Evolutionary conservation across 139 green algal genomes (phyloP), one percentile per base, ranked within the genome.

Genomic region (Edaphochlamys debaryana): DNA sequence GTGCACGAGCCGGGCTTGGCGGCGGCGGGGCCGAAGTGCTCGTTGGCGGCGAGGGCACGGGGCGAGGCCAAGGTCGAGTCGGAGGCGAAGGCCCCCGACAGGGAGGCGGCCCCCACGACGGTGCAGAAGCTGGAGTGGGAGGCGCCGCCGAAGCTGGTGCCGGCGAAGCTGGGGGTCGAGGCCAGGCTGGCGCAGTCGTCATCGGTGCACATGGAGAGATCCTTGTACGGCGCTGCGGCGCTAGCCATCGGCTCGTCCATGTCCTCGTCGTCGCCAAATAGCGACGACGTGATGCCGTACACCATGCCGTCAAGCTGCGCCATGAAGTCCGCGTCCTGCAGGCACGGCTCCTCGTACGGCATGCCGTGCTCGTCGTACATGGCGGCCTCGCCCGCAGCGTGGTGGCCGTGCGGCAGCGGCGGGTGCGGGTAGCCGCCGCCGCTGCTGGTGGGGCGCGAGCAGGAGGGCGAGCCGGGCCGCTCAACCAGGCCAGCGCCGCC

Each of bases 131-230:
- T 69, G 73, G 37, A 60, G 8, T 17, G 2, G 7, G 37, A 9
- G 20, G 37, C 73, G 38, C 56, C 73, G 29, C 73, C 73, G 36
- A 37, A 42, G 56, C 73, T 80, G 17, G 30, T 30, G 60, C 30
- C 60, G 60, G 29, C 60, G 60, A 29, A 19, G 54, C 54, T 63
- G 54, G 11, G 4, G 54, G 23, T 32, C 5, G 73, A 80, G 29
- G 37, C 27, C 27, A 80, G 30, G 73, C 73, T 80, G 29, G n/a
- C 73, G 41, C 75, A 81, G 60, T 81, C 75, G 29, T 81, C 75
- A 30, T 81, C 60, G 15, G 19, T 5, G 13, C 30, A 7, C 22
- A 63, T 15, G 11, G 17, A 27, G 11, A 30, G 11, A 20, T 29
- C 4, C 22, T 15, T 7, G 17, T n/a, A 4, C 22, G 11, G 30